Base-by-base conservation (phyloP, 441 rosid genomes). In the Populus hybrid region DNA sequence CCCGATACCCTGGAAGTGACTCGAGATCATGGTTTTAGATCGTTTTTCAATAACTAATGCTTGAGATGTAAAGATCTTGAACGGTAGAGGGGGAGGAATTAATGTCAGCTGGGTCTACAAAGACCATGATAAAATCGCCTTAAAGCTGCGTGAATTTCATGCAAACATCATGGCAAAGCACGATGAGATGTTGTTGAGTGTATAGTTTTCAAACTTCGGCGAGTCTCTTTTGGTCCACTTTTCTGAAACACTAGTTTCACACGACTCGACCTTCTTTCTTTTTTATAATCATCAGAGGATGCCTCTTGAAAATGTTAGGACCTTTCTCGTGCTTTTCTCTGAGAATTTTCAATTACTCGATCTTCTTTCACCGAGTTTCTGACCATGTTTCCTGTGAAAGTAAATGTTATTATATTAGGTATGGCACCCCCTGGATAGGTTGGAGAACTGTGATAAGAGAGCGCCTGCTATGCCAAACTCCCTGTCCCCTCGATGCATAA, bases 141-240 rank as follows among this genome's bases (percentile, higher is more conserved):
- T 21, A 36, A 80, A 78, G 64, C 24, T 64, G 78, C 46, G 63
- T 78, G 84, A 83, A 81, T 76, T 82, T 83, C 83, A 86, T 82
- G 87, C 79, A 81, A 80, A 50, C 85, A 88, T 85, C 87, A 88
- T 88, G 81, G 77, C 86, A 9, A 42, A 70, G 42, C 36, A 74
- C 71, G 73, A 83, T 81, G 82, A 77, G 85, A 81, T 81, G 85
- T 67, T 69, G 75, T 59, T 75, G 84, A 69, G 68, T 77, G 0
- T 80, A 78, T 82, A 65, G 76, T 67, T 77, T 75, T 82, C 68
- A 11, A 70, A 70, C 81, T 72, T 65, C 81, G 66, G 16, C 7
- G 36, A 0, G 12, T 21, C 36, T 72, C 78, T 86, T 84, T 72
- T 65, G 71, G 57, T 38, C 79, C 76, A 72, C 81, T 73, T 85